Base-by-base conservation (phyloP, 1,284 basidiomycete genomes). In the Irpex sp. region DNA sequence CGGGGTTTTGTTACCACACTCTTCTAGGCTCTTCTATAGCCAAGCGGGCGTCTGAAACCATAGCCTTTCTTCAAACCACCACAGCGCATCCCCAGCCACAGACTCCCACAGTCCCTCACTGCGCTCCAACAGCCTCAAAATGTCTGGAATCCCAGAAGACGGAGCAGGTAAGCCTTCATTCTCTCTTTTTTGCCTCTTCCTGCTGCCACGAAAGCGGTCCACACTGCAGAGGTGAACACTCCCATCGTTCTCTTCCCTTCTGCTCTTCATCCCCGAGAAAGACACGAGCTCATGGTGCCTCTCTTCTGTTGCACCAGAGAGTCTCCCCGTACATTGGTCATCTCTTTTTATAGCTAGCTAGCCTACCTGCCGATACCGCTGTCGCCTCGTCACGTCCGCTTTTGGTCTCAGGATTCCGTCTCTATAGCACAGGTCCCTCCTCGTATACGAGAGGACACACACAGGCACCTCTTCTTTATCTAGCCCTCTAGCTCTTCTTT, bases 221-320 rank as follows among this genome's bases (percentile, higher is more conserved):
- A 52, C 49, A 52, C 49, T 19, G 49, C 49, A 52, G 49, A 58
- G 17, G 21, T 58, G 44, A n/a, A 48, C 57, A 63, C 59, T 48
- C n/a, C 19, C 44, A 31, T 55, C 55, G 19, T 26, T 17, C 31
- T 54, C 26, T 57, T 57, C 63, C 55, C 56, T 60, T 66, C 65
- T 71, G 69, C 68, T 69, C 65, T 56, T 21, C 54, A 37, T 31
- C 64, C 64, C 66, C 58, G 21, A 69, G 66, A 61, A 62, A 72
- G 71, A 76, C 71, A 74, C 71, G 73, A 74, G 81, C 85, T 87
- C 84, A 88, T 85, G 85, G 85, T 85, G 86, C 84, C 81, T 47
- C 40, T 78, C 72, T 75, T 74, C 77, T 72, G 73, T 73, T 80
- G 84, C 85, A 85, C 82, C 81, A 78, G 84, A 80, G 72, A 56